phyloP scores from a whole-genome alignment of 2,329 filamentous ascomycete species.

The Metarhizium sp. region DNA sequence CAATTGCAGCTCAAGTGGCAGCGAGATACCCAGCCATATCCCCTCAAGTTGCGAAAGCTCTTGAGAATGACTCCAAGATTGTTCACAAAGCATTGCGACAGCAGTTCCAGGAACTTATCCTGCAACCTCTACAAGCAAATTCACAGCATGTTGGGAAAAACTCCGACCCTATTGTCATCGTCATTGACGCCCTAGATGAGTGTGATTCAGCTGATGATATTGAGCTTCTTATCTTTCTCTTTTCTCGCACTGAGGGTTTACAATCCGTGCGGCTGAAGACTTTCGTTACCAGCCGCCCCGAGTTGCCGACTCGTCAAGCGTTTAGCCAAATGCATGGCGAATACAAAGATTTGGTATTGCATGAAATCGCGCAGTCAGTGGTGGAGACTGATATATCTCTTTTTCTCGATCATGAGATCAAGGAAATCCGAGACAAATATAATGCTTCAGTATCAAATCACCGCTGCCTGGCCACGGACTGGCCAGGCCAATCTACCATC shows the following conservation, averaged over 20 bases:
- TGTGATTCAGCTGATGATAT: conserved; percentile 19
- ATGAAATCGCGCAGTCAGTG: neutral
- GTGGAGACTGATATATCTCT: neutral
- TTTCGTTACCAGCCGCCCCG: conserved; percentile 34
- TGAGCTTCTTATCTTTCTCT: conserved; percentile 17
- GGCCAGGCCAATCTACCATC: conserved; percentile 3
- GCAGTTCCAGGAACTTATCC: conserved; percentile 32
- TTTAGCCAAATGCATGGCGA: neutral
- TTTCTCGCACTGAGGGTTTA: neutral
- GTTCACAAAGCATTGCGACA: conserved; percentile 16
- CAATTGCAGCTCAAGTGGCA: conserved; percentile 26
- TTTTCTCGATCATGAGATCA: conserved; percentile 27
- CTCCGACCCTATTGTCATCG: conserved; percentile 12
- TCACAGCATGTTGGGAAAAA: neutral
- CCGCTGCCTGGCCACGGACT: neutral
- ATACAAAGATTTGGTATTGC: neutral
- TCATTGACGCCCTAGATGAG: conserved; percentile 26
- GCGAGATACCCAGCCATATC: conserved; percentile 17
- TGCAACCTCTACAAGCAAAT: conserved; percentile 19
- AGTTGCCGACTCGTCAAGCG: conserved; percentile 13
- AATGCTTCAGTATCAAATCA: conserved; percentile 4
- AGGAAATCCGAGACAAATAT: conserved; percentile 10
- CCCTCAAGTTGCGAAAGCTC: conserved; percentile 15
- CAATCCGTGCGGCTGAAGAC: conserved; percentile 15
- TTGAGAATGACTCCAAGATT: conserved; percentile 22